Evolutionary conservation across 306 rosid species (phyloP).

Genomic region (Cyamopsis tetragonoloba): DNA sequence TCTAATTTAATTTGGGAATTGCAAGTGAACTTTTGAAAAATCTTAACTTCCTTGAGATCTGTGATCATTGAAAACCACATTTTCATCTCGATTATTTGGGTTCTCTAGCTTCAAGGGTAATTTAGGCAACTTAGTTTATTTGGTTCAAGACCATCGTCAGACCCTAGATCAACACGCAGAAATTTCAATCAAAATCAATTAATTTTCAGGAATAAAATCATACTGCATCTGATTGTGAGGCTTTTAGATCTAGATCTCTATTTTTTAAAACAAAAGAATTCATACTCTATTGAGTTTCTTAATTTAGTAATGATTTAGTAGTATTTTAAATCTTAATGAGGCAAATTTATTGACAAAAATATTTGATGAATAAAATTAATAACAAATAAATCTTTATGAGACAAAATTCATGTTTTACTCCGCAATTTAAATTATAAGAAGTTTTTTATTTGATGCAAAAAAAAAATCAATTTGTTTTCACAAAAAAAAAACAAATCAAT

Average conservation of each 20-base stretch:
- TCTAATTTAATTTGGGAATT: not conserved
- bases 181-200: too few species aligned
- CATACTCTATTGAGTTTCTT: too few species aligned
- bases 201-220: constrained; percentile 8
- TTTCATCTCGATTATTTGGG: not conserved
- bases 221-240: constrained; percentile 14
- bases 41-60: constrained; percentile 2
- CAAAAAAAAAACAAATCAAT: too few species aligned
- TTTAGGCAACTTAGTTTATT: not conserved
- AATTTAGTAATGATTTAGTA: too few species aligned
- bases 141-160: not conserved
- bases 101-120: not conserved
- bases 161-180: not conserved
- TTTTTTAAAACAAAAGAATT: not conserved
- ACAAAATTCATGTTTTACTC: too few species aligned
- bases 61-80: not conserved
- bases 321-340: too few species aligned
- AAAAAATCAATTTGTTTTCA: too few species aligned
- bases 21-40: not conserved
- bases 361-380: too few species aligned
- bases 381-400: too few species aligned
- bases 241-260: constrained; percentile 19
- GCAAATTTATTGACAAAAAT: too few species aligned
- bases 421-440: too few species aligned
- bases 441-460: too few species aligned